phyloP scores from a whole-genome alignment of 164 flowering plant genomes.

The Nymphaea colorata region DNA sequence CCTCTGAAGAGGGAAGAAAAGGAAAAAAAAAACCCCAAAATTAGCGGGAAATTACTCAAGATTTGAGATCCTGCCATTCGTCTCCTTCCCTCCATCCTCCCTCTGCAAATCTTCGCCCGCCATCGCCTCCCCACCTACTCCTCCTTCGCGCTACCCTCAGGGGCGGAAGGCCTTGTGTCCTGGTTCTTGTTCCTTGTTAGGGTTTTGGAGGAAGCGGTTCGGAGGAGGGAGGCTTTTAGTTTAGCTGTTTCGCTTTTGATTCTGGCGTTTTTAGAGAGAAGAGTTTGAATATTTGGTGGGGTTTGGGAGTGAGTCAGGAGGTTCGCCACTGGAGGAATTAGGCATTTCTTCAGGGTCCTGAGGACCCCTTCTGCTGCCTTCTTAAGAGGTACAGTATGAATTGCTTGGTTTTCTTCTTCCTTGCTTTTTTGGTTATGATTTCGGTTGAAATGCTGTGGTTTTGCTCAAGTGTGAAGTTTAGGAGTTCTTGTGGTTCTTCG shows the following conservation, averaged over 20 bases:
- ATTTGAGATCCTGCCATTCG: slow-evolving; percentile 21
- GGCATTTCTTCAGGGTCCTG: neutral
- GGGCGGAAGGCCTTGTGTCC: neutral
- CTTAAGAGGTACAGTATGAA: neutral
- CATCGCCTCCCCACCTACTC: neutral
- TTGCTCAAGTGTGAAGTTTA: no score
- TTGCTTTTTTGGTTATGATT: neutral
- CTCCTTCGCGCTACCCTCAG: slow-evolving; percentile 5
- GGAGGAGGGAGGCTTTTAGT: no score
- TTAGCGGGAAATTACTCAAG: neutral
- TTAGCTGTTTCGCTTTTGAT: no score
- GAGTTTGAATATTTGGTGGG: no score
- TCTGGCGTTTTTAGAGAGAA: no score
- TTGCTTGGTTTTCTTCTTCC: neutral
- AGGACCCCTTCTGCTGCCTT: neutral
- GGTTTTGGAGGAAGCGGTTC: no score
- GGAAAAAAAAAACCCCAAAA: neutral
- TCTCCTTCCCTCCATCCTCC: slow-evolving; percentile 1
- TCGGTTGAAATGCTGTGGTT: neutral
- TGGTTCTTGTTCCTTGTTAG: no score
- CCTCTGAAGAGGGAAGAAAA: neutral
- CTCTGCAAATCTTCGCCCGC: neutral
- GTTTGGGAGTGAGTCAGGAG: slow-evolving; percentile 1
- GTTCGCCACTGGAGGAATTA: neutral
- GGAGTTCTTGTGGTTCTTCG: no score